phyloP scores from a whole-genome alignment of 176 grass and related monocot species.

The Ananas comosus region DNA sequence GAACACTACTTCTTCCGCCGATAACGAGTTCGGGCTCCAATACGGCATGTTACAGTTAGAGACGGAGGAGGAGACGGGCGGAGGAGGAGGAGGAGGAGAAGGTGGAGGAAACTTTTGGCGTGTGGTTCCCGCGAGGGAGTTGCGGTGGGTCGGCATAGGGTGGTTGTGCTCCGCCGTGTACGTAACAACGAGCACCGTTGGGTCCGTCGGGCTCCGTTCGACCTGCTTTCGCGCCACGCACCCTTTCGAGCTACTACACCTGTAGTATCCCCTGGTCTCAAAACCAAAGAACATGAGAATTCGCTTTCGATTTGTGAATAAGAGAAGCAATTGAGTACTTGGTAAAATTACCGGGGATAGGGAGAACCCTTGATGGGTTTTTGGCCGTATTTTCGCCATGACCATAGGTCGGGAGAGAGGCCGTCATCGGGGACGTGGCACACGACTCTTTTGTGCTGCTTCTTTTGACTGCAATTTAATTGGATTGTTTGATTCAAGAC shows the following conservation, averaged over 20 bases:
- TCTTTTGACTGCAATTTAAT: conserved; percentile 60
- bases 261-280: conserved; percentile 70
- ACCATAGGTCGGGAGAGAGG: conserved; percentile 72
- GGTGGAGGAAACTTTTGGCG: conserved; percentile 41
- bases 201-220: conserved; percentile 68
- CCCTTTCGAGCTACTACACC: conserved; percentile 90
- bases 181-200: conserved; percentile 65
- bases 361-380: conserved; percentile 99
- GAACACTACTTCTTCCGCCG: too few species aligned
- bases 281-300: background rate
- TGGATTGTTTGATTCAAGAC: background rate
- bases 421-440: conserved; percentile 66
- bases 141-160: conserved; percentile 70
- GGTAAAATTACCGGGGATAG: conserved; percentile 64
- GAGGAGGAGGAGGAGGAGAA: conserved; percentile 5
- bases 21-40: too few species aligned
- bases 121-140: conserved; percentile 78
- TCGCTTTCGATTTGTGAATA: background rate
- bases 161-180: conserved; percentile 94
- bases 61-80: background rate
- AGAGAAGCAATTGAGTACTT: background rate
- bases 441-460: conserved; percentile 78
- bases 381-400: conserved; percentile 99
- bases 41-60: too few species aligned
- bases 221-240: conserved; percentile 93